Conservation (phyloP, 2,329 filamentous ascomycete species). For the Bipolaris cookei region DNA sequence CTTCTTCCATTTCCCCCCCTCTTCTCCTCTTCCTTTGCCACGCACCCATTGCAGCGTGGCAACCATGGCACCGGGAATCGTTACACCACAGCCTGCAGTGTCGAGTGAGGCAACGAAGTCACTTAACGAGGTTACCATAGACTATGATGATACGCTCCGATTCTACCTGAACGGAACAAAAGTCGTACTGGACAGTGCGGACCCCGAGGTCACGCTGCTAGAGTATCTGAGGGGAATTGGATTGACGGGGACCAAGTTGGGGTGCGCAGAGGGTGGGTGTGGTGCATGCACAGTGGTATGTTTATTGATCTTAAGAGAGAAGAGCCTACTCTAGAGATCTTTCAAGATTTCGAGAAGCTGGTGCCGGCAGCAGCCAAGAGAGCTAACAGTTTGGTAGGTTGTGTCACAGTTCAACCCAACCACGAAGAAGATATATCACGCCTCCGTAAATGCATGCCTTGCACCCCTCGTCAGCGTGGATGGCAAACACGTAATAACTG, state of each 20-base stretch:
- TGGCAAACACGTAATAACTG: slow-evolving; percentile 96
- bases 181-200: slow-evolving; percentile 82
- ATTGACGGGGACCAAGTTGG: slow-evolving; percentile 93
- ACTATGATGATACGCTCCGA: slow-evolving; percentile 83
- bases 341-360: not conserved
- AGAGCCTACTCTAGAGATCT: no score
- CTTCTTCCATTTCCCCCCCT: not conserved
- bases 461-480: slow-evolving; percentile 92
- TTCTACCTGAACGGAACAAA: slow-evolving; percentile 97
- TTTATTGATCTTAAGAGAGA: slow-evolving; percentile 16
- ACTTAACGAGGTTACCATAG: slow-evolving; percentile 69
- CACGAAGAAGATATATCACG: slow-evolving; percentile 91
- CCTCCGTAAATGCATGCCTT: slow-evolving; percentile 93
- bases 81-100: slow-evolving; percentile 53
- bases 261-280: slow-evolving; percentile 95
- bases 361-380: not conserved
- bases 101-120: slow-evolving; percentile 53
- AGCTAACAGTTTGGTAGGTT: slow-evolving; percentile 56
- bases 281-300: slow-evolving; percentile 89
- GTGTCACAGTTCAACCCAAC: slow-evolving; percentile 93
- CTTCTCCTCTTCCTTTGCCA: not conserved
- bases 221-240: slow-evolving; percentile 94
- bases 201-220: slow-evolving; percentile 88
- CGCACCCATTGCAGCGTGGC: slow-evolving; percentile 1
- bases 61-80: slow-evolving; percentile 64